These are phyloP conservation scores for Botrytis squamosa DNA, from an alignment of 2,329 filamentous ascomycete genomes.

Conservation along the genomic window DNA sequence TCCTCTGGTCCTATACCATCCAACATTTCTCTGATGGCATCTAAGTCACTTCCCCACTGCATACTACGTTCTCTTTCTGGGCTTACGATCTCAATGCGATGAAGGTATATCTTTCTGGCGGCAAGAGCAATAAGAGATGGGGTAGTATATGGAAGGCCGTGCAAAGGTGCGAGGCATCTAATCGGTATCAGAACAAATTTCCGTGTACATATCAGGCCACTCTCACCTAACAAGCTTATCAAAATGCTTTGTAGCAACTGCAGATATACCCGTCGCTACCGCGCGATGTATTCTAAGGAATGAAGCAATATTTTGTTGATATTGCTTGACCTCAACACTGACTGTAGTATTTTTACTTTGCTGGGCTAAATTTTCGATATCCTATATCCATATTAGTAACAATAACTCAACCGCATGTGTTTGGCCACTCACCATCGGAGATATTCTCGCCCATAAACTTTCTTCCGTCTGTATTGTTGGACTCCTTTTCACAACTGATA, in stretches of 20 bases:
- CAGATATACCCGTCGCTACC: constrained; percentile 74
- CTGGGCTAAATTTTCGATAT: constrained; percentile 42
- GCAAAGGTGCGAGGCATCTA: constrained; percentile 74
- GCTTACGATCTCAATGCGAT: constrained; percentile 71
- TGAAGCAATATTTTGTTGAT: constrained; percentile 82
- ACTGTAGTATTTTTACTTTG: constrained; percentile 59
- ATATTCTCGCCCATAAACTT: constrained; percentile 32
- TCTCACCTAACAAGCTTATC: constrained; percentile 60
- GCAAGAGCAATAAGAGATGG: constrained; percentile 82
- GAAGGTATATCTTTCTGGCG: constrained; percentile 81
- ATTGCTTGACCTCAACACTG: constrained; percentile 75
- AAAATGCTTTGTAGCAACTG: constrained; percentile 76
- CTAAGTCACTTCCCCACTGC: constrained; percentile 84
- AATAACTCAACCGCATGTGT: not conserved
- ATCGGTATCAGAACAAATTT: constrained; percentile 7
- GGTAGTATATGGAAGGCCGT: constrained; percentile 76
- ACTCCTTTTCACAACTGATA: constrained; percentile 39
- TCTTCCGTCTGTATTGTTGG: constrained; percentile 24
- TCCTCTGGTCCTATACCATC: constrained; percentile 60
- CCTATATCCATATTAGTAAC: constrained; percentile 29
- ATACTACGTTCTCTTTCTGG: constrained; percentile 78
- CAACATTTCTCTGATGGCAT: constrained; percentile 66
- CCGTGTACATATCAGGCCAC: not conserved
- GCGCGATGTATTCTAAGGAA: constrained; percentile 88
- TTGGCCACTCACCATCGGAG: constrained; percentile 29